These are phyloP conservation scores for Neurospora sp. DNA, from an alignment of 495 filamentous ascomycete genomes.

Conservation along the genomic window DNA sequence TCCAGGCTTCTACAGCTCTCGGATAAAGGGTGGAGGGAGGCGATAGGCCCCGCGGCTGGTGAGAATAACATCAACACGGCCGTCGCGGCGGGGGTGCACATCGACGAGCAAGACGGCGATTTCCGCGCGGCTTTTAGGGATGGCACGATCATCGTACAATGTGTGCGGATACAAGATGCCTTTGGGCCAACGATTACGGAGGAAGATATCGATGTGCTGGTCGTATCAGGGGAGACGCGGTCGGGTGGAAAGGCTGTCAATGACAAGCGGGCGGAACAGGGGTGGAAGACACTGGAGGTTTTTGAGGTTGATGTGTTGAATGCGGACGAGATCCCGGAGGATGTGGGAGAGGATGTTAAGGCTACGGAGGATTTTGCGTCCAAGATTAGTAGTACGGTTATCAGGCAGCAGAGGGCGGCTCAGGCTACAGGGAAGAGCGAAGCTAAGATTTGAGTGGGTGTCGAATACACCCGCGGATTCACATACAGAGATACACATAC, in stretches of 20 bases:
- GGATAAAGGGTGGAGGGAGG: slow-evolving; percentile 27
- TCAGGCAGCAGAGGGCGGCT: slow-evolving; percentile 36
- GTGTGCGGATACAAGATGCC: slow-evolving; percentile 76
- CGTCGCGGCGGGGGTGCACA: neutral
- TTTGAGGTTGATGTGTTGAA: slow-evolving; percentile 92
- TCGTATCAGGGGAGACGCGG: slow-evolving; percentile 84
- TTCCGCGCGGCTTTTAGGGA: slow-evolving; percentile 32
- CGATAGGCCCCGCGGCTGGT: neutral
- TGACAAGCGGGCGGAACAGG: slow-evolving; percentile 61
- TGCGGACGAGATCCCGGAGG: slow-evolving; percentile 46
- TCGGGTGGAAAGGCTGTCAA: slow-evolving; percentile 79
- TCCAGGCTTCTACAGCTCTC: slow-evolving; percentile 52
- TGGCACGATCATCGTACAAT: slow-evolving; percentile 46
- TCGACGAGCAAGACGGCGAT: slow-evolving; percentile 25
- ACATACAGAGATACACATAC: too few species aligned
- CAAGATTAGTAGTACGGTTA: slow-evolving; percentile 84
- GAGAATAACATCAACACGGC: neutral
- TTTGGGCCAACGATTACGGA: slow-evolving; percentile 90
- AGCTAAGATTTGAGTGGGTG: neutral
- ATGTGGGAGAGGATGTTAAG: slow-evolving; percentile 10
- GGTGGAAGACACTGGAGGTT: slow-evolving; percentile 65
- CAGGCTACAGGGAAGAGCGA: neutral
- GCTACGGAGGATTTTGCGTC: slow-evolving; percentile 51
- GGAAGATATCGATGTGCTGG: slow-evolving; percentile 63
- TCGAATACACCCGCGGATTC: too few species aligned